These are phyloP conservation scores for Colletotrichum graminicola DNA, from an alignment of 2,329 filamentous ascomycete genomes.

Conservation along the genomic window DNA sequence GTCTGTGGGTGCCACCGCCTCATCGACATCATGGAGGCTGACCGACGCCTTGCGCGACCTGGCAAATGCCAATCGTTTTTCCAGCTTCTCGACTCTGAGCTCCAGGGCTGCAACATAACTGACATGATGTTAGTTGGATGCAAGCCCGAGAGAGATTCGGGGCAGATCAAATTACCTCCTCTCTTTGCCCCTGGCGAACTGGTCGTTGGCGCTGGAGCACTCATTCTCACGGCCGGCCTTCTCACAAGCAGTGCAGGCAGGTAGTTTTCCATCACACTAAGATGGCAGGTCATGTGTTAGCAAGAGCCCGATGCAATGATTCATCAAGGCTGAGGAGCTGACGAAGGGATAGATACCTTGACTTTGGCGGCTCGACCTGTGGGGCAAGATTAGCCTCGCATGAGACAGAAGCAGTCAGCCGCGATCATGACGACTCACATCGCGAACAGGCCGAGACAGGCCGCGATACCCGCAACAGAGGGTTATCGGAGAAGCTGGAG, in stretches of 20 bases:
- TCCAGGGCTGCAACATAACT: constrained; percentile 97
- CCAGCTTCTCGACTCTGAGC: constrained; percentile 87
- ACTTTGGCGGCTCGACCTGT: constrained; percentile 88
- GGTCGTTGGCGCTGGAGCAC: constrained; percentile 94
- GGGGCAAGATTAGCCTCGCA: constrained; percentile 39
- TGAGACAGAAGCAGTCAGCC: constrained; percentile 39
- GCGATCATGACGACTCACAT: constrained; percentile 61
- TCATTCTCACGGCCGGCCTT: constrained; percentile 87
- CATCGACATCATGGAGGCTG: constrained; percentile 72
- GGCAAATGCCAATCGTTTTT: constrained; percentile 79
- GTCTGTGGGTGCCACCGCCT: constrained; percentile 49
- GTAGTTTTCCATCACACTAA: constrained; percentile 93
- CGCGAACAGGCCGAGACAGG: constrained; percentile 85
- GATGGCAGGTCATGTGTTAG: constrained; percentile 26
- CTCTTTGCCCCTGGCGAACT: constrained; percentile 95
- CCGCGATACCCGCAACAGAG: constrained; percentile 78
- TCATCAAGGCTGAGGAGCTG: not conserved
- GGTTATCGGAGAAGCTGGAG: constrained; percentile 65
- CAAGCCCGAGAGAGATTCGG: constrained; percentile 40
- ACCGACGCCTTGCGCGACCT: constrained; percentile 79
- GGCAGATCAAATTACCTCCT: constrained; percentile 70
- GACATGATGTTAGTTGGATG: not conserved
- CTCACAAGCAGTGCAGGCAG: constrained; percentile 94
- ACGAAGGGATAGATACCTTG: constrained; percentile 66
- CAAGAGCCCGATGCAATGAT: constrained; percentile 2